Conservation (phyloP, 129 eudicot genomes). For the Centella asiatica region DNA sequence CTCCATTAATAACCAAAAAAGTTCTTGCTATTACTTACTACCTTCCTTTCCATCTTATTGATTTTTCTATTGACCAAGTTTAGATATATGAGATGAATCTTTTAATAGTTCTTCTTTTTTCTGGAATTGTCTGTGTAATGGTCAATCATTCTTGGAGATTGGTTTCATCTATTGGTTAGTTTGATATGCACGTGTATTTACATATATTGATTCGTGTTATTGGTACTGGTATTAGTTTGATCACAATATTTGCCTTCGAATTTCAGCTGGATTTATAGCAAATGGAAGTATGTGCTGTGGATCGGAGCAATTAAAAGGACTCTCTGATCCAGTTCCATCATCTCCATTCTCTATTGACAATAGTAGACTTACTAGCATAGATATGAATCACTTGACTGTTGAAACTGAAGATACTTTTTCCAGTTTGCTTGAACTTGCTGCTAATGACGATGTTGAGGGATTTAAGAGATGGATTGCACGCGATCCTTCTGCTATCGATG, state of each 20-base stretch:
- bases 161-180: not conserved
- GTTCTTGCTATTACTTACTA: slow-evolving; percentile 17
- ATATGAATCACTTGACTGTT: slow-evolving; percentile 44
- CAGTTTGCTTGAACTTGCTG: slow-evolving; percentile 21
- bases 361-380: not conserved
- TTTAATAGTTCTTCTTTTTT: slow-evolving; percentile 17
- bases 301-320: slow-evolving; percentile 17
- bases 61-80: not conserved
- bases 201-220: not conserved
- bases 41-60: not conserved
- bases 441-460: not conserved
- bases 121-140: slow-evolving; percentile 6
- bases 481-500: not conserved
- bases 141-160: slow-evolving; percentile 7
- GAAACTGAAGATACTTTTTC: slow-evolving; percentile 58
- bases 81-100: not conserved
- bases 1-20: slow-evolving; percentile 17
- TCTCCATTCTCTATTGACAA: slow-evolving; percentile 11
- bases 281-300: slow-evolving; percentile 37
- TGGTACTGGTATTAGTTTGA: not conserved
- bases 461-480: not conserved
- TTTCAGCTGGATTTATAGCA: slow-evolving; percentile 17
- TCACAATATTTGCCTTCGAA: slow-evolving; percentile 11
- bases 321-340: not conserved
- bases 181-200: not conserved